Base-by-base conservation (phyloP, 2,329 filamentous ascomycete species). In the Samsoniella hepiali region DNA sequence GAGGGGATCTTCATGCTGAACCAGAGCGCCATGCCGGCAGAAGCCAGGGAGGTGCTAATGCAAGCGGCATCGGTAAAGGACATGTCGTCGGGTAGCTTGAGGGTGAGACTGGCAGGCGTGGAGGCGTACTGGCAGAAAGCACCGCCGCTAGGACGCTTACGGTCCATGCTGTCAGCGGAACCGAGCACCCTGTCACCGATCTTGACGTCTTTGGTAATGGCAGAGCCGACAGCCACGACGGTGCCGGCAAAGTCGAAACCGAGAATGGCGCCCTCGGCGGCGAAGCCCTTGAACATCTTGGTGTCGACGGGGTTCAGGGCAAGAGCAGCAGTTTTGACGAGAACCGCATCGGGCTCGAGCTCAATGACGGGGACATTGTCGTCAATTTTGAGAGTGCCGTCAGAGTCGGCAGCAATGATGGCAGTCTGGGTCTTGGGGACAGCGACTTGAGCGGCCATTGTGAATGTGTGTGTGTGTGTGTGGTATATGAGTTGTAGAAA, bases 291-390 rank as follows among this genome's bases (percentile, higher is more conserved):
- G 47, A 69, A 55, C 66, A 74, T 71, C 62, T 78, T 78, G 45
- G 67, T 67, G 63, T 79, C 77, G 55, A 63, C 64, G 1, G 75
- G 76, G 65, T 77, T 78, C 38, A 78, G 53, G 17, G 73, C 74
- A 1, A 77, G 72, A 1, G 72, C 71, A 22, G 62, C 64, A 5
- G 68, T 69, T 55, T 66, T 65, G 44, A 73, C 66, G 22, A 72
- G 63, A 40, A 72, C 63, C 31, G 65, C 42, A 34, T 66, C 44
- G 58, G 57, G 50, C 64, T 67, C 62, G 11, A 64, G 54, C 47
- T 44, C 13, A 27, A 58, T 54, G 11, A 63, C 49, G 31, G 54
- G 55, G 3, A 63, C 47, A 15, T 54, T 54, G 62, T 42, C 15
- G 31, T 17, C 47, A n/a, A 64, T 51, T 40, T 56, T 42, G 36